Percentiles rank a stretch among this genome's conserved stretches.
Conservation (phyloP, 768 basidiomycete genomes). For the Suillus plorans region DNA sequence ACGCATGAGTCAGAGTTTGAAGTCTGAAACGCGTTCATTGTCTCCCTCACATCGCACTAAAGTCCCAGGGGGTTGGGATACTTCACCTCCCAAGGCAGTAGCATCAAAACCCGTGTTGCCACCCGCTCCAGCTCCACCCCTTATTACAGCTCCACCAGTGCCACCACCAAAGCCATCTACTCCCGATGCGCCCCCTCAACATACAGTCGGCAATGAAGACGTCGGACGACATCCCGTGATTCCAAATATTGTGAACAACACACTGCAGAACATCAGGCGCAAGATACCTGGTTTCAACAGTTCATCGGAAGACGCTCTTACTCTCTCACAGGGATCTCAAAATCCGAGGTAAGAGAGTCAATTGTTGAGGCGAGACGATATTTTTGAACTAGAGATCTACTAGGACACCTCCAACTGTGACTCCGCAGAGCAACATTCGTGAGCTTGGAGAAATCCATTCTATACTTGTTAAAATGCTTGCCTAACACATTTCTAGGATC, state of each 20-base stretch:
- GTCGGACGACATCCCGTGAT: constrained; percentile 1
- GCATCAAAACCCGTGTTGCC: background rate
- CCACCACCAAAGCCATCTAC: constrained; percentile 6
- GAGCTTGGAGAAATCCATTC: constrained; percentile 9
- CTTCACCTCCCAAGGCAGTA: background rate
- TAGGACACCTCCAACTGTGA: constrained; percentile 31
- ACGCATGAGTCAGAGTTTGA: constrained; percentile 2
- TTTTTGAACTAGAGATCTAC: background rate
- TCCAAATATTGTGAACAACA: constrained; percentile 11
- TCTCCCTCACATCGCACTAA: constrained; percentile 20
- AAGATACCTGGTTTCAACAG: constrained; percentile 19
- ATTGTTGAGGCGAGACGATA: background rate
- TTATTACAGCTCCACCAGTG: constrained; percentile 8
- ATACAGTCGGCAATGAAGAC: constrained; percentile 4
- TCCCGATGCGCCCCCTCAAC: background rate
- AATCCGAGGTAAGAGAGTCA: constrained; percentile 1
- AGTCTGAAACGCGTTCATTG: constrained; percentile 13
- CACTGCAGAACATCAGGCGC: constrained; percentile 28
- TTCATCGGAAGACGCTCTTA: constrained; percentile 9
- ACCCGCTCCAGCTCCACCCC: constrained; percentile 12
- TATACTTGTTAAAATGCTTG: constrained; percentile 5
- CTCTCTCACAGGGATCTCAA: background rate
- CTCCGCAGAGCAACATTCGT: constrained; percentile 47
- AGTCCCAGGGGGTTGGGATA: constrained; percentile 24
- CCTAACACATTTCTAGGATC: constrained; percentile 33